Evolutionary conservation across 495 filamentous ascomycete species (phyloP), one percentile per base, ranked within the genome.

Genomic region (Hypoxylon perforatum): DNA sequence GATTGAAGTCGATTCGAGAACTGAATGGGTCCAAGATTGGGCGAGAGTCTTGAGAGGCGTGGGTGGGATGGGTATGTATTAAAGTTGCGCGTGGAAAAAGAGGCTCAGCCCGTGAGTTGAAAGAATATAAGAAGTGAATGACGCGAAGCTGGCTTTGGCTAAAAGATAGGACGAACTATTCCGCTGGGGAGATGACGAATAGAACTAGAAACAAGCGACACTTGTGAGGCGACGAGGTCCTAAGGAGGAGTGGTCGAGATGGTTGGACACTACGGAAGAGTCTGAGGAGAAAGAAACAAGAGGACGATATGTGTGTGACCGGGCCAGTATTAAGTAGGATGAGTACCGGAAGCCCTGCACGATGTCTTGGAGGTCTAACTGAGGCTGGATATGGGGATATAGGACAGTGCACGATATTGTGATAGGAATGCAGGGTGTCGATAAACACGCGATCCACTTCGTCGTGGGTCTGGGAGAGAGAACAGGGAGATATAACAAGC

Each of bases 131-230:
- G 57, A 71, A 73, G 65, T 56, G 69, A 73, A 67, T n/a, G 64
- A 52, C 42, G 66, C 54, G 50, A 69, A 62, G 67, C 51, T 60
- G 61, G 56, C 57, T 53, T 35, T 44, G 64, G 55, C 47, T 70
- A 61, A 78, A 76, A 69, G 76, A 80, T 62, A 67, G 76, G 77
- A 78, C 75, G 73, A 75, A 74, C 77, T 79, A 65, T 65, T 66
- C 59, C 33, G 19, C 50, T 35, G 62, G 47, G 67, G 58, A n/a
- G n/a, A 74, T 74, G 55, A 50, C 25, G 65, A 68, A 72, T 60
- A 70, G 59, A 67, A 70, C 52, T 58, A 30, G 54, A 56, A 57
- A 57, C 57, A 63, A 64, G 64, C 39, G 30, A 49, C 47, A 56
- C 44, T 57, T 61, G 59, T 61, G 30, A 44, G 60, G 62, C 35